Evolutionary conservation across 2,329 filamentous ascomycete genomes (phyloP), one percentile per base, ranked within the genome.

Genomic region (Colletotrichum sp.): DNA sequence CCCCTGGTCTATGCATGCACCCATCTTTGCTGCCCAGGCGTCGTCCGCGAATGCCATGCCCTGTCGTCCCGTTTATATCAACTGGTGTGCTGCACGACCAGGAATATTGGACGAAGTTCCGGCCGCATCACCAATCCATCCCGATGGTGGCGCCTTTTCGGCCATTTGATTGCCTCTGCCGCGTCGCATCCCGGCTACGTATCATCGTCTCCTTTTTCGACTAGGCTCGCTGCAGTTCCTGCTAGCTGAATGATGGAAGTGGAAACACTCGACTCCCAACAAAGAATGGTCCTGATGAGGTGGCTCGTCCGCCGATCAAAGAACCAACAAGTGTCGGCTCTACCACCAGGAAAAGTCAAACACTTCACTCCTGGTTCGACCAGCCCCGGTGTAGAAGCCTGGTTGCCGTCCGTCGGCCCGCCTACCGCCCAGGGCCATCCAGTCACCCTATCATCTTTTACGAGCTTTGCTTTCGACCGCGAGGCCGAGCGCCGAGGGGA

Each of bases 61-160:
- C 38, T 27, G 34, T 27, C 24, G 29, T 18, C 18, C 55, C 33
- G 57, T 54, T n/a, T n/a, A 34, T 33, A 57, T 64, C 47, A 62
- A 33, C 34, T 70, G 70, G 47, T 51, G 36, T 69, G 59, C 59
- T 70, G 43, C 71, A 62, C 54, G 55, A 59, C 18, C 13, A 12
- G 65, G 31, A 43, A 61, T 55, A 66, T 58, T 73, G 62, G 67
- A 54, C 34, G 33, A 63, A 43, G 33, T 34, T 58, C 70, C 29
- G 24, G 43, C 34, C 43, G 16, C 55, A 51, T 33, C 55, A 18
- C 29, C 33, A 55, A 54, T 58, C 21, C 29, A 47, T 16, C 29
- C 71, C 43, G 68, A 63, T 38, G 33, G 55, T 71, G 69, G 68
- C 72, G 69, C 31, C 63, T 63, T 61, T 61, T 57, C 47, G 68